Conservation (phyloP, 1,139 yeast genomes). For the Yamadazyma triangularis region DNA sequence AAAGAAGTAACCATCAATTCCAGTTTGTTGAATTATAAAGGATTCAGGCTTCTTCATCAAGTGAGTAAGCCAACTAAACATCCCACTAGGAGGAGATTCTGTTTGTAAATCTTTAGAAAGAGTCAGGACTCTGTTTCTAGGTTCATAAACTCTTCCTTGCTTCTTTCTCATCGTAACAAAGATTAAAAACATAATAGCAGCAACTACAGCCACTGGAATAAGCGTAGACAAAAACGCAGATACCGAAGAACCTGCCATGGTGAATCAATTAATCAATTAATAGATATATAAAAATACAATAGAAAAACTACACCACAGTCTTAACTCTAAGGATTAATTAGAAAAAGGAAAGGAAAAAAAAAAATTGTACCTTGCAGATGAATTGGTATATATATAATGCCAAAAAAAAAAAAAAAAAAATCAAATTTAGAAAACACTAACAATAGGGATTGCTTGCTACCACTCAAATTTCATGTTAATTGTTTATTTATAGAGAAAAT, state of each 20-base stretch:
- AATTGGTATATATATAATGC: too few relatives aligned
- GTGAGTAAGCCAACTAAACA: constrained; percentile 51
- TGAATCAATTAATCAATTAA: constrained; percentile 1
- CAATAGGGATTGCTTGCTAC: background rate
- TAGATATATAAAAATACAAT: too few relatives aligned
- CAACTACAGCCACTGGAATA: constrained; percentile 43
- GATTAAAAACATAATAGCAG: constrained; percentile 47
- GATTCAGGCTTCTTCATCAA: constrained; percentile 55
- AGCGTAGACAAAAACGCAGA: constrained; percentile 39
- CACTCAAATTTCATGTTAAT: background rate
- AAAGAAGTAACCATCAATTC: constrained; percentile 87
- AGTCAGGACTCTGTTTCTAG: constrained; percentile 52
- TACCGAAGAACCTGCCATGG: constrained; percentile 21
- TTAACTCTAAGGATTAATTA: too few relatives aligned
- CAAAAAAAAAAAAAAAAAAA: too few relatives aligned
- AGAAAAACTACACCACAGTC: too few relatives aligned
- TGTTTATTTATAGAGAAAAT: background rate
- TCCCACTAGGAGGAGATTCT: constrained; percentile 53
- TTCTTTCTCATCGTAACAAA: constrained; percentile 66
- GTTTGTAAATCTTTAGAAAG: constrained; percentile 43
- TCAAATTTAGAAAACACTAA: too few relatives aligned
- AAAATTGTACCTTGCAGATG: background rate
- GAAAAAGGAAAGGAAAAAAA: too few relatives aligned
- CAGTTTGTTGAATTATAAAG: constrained; percentile 71
- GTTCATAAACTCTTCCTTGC: constrained; percentile 74